Evolutionary conservation across 2,329 filamentous ascomycete species (phyloP), one percentile per base, ranked within the genome.

Genomic region (Aspergillus alliaceus): DNA sequence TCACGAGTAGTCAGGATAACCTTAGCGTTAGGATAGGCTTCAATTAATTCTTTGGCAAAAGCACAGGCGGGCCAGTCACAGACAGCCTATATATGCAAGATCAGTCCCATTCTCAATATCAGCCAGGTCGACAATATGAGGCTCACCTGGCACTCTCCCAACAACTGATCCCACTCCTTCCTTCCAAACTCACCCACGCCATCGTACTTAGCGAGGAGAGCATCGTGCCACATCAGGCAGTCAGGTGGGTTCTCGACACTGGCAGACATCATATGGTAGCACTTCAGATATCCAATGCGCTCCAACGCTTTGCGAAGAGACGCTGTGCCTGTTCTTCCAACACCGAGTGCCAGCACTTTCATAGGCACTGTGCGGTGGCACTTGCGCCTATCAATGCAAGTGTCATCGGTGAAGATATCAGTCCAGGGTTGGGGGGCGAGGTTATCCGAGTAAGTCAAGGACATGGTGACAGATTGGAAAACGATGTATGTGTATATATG

Each of bases 231-330:
- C 77, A 89, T 84, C 40, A 88, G 77, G 54, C 83, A 84, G 67
- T 89, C 87, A 24, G 83, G 84, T 11, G 84, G 84, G 73, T 88
- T 89, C 75, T 89, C 86, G 59, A 88, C 84, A 58, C 83, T 85
- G 63, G 83, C 85, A 66, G 82, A 86, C 84, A 88, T 87, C 86
- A 89, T 89, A 78, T 90, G 88, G 79, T 90, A 90, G 59, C 84
- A 87, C 72, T 88, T 85, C 65, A 83, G 77, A 71, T 86, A 89
- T 60, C 87, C 87, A 39, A 90, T 80, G 64, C 84, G 79, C 68
- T 86, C 82, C 70, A 90, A 81, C 20, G 88, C 87, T 42, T 82
- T 83, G 59, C 86, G 82, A 68, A 90, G 83, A 42, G 86, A 90
- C 32, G 86, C 84, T 66, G 88, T 90, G 67, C 88, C 88, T 8